Percentiles rank a stretch among this genome's conserved stretches.
phyloP scores from a whole-genome alignment of 768 basidiomycete species.

The Kwoniella sp. region DNA sequence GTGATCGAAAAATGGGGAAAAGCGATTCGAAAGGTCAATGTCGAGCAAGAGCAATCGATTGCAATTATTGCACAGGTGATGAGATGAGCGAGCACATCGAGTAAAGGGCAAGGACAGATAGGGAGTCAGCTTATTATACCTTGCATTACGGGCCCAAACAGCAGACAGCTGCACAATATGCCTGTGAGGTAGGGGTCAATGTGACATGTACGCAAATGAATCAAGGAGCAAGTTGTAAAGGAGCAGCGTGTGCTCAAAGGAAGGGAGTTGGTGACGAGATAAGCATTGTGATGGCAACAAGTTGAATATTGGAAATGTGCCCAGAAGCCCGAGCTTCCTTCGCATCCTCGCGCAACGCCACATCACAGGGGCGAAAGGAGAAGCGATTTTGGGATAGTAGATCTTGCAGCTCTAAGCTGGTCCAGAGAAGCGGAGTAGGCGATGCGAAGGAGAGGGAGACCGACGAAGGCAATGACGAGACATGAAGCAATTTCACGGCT shows the following conservation, averaged over 20 bases:
- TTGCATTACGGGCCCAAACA: neutral
- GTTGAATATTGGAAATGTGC: neutral
- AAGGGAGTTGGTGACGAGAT: neutral
- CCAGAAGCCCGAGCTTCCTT: neutral
- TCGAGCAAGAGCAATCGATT: neutral
- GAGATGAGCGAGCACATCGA: conserved; percentile 7
- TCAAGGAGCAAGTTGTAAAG: neutral
- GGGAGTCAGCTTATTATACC: conserved; percentile 8
- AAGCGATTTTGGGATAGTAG: too few relatives aligned
- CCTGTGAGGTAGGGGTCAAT: neutral
- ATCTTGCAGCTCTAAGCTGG: too few relatives aligned
- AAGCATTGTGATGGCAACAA: neutral
- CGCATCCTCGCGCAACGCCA: neutral
- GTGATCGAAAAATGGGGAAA: neutral
- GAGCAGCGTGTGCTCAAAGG: conserved; percentile 1
- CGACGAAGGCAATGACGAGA: neutral
- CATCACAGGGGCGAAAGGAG: neutral
- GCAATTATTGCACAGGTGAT: neutral
- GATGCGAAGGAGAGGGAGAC: neutral
- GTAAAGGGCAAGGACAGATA: neutral
- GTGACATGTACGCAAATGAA: neutral
- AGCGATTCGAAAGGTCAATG: neutral
- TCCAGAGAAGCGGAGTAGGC: neutral
- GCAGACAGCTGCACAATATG: neutral
- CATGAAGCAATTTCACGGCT: neutral